Evolutionary conservation across 176 grass and related monocot species (phyloP).

Genomic region (Lolium multiflorum): DNA sequence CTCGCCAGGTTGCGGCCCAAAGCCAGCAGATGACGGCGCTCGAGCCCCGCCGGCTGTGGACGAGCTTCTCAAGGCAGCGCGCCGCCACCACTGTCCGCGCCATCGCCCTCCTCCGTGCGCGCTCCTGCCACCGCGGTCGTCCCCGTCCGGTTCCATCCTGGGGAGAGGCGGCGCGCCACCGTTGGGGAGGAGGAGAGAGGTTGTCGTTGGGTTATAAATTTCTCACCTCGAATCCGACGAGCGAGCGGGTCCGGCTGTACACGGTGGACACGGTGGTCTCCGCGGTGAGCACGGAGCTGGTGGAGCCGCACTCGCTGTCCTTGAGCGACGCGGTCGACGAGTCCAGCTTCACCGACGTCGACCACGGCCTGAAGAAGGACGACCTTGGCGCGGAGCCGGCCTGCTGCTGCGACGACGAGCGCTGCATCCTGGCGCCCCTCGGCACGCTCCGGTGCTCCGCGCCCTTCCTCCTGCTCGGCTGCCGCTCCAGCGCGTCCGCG

Average conservation of each 20-base stretch:
- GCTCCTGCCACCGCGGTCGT: too few species aligned
- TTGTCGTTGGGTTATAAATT: too few species aligned
- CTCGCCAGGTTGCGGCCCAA: too few species aligned
- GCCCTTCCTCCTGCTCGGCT: slow-evolving; percentile 65
- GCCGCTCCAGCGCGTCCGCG: slow-evolving; percentile 57
- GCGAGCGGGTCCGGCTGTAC: slow-evolving; percentile 63
- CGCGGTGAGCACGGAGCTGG: slow-evolving; percentile 73
- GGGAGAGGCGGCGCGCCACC: too few species aligned
- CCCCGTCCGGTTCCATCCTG: too few species aligned
- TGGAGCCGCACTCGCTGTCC: slow-evolving; percentile 87
- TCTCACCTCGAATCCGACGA: slow-evolving; percentile 74
- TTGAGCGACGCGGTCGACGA: slow-evolving; percentile 67
- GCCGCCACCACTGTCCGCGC: too few species aligned
- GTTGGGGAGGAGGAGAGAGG: too few species aligned
- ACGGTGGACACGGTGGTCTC: slow-evolving; percentile 63
- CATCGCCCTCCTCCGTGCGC: too few species aligned
- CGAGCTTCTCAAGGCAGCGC: too few species aligned
- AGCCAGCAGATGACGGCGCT: too few species aligned
- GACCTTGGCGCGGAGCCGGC: slow-evolving; percentile 46
- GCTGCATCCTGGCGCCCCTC: slow-evolving; percentile 73
- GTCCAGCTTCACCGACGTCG: slow-evolving; percentile 57
- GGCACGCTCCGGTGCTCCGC: slow-evolving; percentile 47
- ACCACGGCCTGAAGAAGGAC: slow-evolving; percentile 38
- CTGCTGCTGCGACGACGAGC: slow-evolving; percentile 68
- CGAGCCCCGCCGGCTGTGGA: too few species aligned